Percentiles rank a stretch among this genome's conserved stretches.
Evolutionary conservation across 345 rosid genomes (phyloP).

Genomic region (Syzygium oleosum): DNA sequence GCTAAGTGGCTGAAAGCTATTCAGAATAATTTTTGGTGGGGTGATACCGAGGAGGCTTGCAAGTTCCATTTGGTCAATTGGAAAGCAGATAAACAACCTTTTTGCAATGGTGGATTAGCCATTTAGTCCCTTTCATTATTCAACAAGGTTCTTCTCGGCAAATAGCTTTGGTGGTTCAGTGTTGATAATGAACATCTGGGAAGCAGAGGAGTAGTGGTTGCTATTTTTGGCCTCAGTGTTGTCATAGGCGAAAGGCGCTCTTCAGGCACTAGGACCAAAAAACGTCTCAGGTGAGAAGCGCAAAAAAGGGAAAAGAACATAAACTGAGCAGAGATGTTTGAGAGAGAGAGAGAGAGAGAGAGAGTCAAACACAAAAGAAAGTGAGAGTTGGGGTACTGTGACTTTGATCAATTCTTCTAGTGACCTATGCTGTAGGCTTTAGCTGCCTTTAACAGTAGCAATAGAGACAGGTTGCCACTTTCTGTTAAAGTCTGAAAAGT

Average conservation of each 20-base stretch:
- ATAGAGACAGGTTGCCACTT: neutral
- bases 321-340: neutral
- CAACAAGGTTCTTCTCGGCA: neutral
- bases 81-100: neutral
- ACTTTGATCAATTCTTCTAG: neutral
- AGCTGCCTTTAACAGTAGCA: neutral
- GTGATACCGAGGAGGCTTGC: neutral
- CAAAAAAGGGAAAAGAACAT: neutral
- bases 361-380: neutral
- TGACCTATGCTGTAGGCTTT: neutral
- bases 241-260: neutral
- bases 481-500: neutral
- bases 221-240: neutral
- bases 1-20: neutral
- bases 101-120: neutral
- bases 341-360: neutral
- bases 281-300: neutral
- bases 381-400: neutral
- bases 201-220: neutral
- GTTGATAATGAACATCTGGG: neutral
- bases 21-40: neutral
- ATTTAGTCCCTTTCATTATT: neutral
- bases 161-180: neutral
- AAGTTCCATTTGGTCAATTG: neutral
- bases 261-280: neutral